Conservation (phyloP, 371 early-diverging fungal species). For the Vairimorpha ceranae region DNA sequence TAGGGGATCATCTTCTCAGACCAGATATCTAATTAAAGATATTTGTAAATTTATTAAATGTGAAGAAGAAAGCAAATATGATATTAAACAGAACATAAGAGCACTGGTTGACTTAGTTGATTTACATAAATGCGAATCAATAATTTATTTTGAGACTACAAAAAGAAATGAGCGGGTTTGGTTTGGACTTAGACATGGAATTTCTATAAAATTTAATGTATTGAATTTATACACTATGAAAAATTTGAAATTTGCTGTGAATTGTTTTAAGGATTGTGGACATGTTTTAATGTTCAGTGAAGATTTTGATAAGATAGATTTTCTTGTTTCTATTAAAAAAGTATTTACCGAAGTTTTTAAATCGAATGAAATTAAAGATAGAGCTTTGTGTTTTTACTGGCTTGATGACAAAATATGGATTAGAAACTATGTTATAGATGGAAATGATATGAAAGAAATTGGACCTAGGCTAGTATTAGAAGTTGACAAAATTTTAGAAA, state of each 20-base stretch:
- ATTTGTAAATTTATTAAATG: slow-evolving; percentile 33
- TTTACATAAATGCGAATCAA: slow-evolving; percentile 36
- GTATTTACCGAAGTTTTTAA: slow-evolving; percentile 30
- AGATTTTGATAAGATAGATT: slow-evolving; percentile 51
- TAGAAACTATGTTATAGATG: slow-evolving; percentile 37
- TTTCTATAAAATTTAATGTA: slow-evolving; percentile 38
- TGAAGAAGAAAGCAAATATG: slow-evolving; percentile 42
- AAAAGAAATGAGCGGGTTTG: slow-evolving; percentile 43
- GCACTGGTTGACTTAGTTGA: slow-evolving; percentile 32
- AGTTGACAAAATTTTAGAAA: slow-evolving; percentile 44
- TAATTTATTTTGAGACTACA: slow-evolving; percentile 48
- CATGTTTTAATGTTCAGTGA: slow-evolving; percentile 40
- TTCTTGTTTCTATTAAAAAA: slow-evolving; percentile 27
- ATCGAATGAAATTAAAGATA: slow-evolving; percentile 31
- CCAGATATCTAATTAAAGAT: slow-evolving; percentile 26
- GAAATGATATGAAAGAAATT: slow-evolving; percentile 42
- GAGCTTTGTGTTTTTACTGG: slow-evolving; percentile 49
- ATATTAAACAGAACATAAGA: slow-evolving; percentile 28
- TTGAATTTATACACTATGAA: slow-evolving; percentile 28
- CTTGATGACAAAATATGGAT: slow-evolving; percentile 40
- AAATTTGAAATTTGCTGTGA: slow-evolving; percentile 31
- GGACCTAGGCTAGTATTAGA: slow-evolving; percentile 54
- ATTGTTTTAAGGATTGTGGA: slow-evolving; percentile 40
- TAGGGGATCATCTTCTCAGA: slow-evolving; percentile 23
- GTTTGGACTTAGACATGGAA: slow-evolving; percentile 30